These are phyloP conservation scores for Isabelozyma heimii DNA, from an alignment of 805 yeast species.

Conservation along the genomic window DNA sequence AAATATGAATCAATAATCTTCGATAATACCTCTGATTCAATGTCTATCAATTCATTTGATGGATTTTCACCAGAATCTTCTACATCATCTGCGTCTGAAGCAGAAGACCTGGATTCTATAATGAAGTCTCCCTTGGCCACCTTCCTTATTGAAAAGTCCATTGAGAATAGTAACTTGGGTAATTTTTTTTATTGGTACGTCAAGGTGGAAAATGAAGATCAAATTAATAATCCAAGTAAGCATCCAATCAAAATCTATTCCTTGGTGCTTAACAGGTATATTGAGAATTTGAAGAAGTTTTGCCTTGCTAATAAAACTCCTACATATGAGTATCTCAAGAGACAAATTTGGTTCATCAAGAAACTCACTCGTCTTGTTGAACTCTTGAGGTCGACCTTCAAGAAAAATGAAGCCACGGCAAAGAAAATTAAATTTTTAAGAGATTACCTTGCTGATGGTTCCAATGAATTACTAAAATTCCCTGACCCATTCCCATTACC, in stretches of 20 bases:
- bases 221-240: constrained; percentile 16
- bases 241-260: constrained; percentile 27
- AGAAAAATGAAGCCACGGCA: constrained; percentile 70
- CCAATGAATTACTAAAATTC: constrained; percentile 37
- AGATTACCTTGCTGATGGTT: constrained; percentile 49
- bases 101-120: constrained; percentile 12
- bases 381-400: constrained; percentile 50
- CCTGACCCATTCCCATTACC: constrained; percentile 70
- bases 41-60: not conserved
- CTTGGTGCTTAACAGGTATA: constrained; percentile 38
- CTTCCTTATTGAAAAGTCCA: constrained; percentile 72
- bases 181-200: constrained; percentile 90
- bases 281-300: constrained; percentile 30
- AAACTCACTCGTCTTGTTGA: constrained; percentile 64
- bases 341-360: constrained; percentile 70
- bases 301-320: constrained; percentile 26
- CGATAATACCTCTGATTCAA: not conserved
- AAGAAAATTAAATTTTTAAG: constrained; percentile 70
- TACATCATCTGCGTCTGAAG: not conserved
- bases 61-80: not conserved
- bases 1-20: constrained; percentile 59
- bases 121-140: constrained; percentile 63
- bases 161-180: constrained; percentile 64
- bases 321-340: constrained; percentile 38
- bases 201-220: constrained; percentile 81